phyloP scores from a whole-genome alignment of 352 stramenopile genomes.

The Pythium utonaiense region DNA sequence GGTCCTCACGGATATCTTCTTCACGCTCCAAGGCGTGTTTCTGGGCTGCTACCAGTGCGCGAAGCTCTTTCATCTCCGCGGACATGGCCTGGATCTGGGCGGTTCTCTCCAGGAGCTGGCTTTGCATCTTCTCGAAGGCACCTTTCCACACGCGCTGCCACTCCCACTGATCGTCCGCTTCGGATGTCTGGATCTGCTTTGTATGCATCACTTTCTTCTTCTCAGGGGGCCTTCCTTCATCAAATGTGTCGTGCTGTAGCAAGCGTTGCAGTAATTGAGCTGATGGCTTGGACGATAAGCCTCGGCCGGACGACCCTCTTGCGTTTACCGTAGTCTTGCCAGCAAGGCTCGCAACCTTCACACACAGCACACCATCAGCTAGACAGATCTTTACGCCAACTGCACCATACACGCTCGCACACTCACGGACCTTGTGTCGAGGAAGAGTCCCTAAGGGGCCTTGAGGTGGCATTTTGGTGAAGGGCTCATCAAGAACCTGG shows the following conservation, averaged over 20 bases:
- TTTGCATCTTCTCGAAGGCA: constrained; percentile 57
- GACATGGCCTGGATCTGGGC: constrained; percentile 30
- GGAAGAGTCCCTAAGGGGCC: constrained; percentile 46
- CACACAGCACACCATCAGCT: neutral
- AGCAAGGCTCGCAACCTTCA: constrained; percentile 25
- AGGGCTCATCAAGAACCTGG: constrained; percentile 47
- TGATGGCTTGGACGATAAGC: constrained; percentile 1
- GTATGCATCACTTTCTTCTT: constrained; percentile 28
- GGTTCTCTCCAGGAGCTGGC: constrained; percentile 31
- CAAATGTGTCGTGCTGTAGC: constrained; percentile 1
- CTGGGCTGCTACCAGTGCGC: constrained; percentile 31
- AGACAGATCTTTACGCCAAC: no score
- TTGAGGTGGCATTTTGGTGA: constrained; percentile 62
- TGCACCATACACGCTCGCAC: no score
- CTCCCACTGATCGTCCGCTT: constrained; percentile 64
- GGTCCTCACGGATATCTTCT: constrained; percentile 26
- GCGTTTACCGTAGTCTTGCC: neutral
- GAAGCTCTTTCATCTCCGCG: constrained; percentile 58
- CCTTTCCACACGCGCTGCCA: constrained; percentile 72
- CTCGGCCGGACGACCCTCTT: no score
- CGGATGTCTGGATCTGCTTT: constrained; percentile 55
- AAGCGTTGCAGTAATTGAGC: constrained; percentile 5
- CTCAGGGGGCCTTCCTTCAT: neutral
- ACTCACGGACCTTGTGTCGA: constrained; percentile 31
- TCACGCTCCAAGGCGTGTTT: constrained; percentile 41